Evolutionary conservation across 1,139 yeast species (phyloP), one percentile per base, ranked within the genome.

Genomic region (Meyerozyma sp.): DNA sequence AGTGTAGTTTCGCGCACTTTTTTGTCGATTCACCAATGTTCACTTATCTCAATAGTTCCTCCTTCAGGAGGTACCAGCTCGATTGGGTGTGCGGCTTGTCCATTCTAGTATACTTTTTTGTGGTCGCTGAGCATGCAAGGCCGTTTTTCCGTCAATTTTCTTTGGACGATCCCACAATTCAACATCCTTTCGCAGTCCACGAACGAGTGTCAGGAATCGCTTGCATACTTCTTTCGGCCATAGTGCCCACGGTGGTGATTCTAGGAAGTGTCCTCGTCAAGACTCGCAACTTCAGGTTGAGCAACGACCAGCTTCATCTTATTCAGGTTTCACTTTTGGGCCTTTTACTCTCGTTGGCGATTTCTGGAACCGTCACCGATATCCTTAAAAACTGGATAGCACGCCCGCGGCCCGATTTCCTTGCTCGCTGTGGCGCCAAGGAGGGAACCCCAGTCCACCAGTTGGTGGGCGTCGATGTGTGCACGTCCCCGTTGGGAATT

Each of bases 371-470:
- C 28, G 56, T 84, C 40, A 84, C 91, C 2, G 88, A 84, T 57
- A 69, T 80, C 26, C 59, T 84, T 44, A 87, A 87, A 61, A 77
- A 79, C 49, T 79, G 87, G 82, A 79, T 87, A 34, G 93, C 90
- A n/a, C 70, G 88, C 51, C 87, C 85, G 36, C 68, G 95, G 34
- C 95, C 95, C 0, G 95, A 87, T 59, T 85, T 87, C 54, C 61
- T 87, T 27, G 81, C 78, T 5, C 64, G 95, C 42, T 87, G 95
- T 63, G 66, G 72, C 13, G 84, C 91, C 1, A 54, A 44, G 4
- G 46, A 53, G 11, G 65, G 60, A 5, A 66, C 78, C 1, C 59
- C 71, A 0, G 39, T 52, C 2, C 61, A 71, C 46, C 62, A 58
- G 32, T 73, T 79, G 41, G 74, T 70, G 5, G 68, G 63, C 30